phyloP scores from a whole-genome alignment of 495 filamentous ascomycete genomes.

The Talaromyces proteolyticus region DNA sequence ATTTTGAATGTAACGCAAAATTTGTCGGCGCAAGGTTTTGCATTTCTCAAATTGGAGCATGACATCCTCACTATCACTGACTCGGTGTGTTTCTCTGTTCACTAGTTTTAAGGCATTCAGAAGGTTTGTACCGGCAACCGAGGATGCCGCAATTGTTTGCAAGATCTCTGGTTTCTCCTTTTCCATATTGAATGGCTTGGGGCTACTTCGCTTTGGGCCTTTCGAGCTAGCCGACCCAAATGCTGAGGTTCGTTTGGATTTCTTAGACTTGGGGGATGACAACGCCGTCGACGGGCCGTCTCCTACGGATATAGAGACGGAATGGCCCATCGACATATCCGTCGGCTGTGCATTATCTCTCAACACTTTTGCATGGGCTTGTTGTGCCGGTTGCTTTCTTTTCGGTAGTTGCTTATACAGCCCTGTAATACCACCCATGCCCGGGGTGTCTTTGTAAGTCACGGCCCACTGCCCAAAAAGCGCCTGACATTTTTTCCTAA shows the following conservation, averaged over 20 bases:
- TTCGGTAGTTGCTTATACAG: constrained; percentile 78
- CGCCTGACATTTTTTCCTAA: constrained; percentile 78
- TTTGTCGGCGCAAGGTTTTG: constrained; percentile 74
- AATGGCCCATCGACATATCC: constrained; percentile 50
- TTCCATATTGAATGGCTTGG: constrained; percentile 66
- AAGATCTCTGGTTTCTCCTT: constrained; percentile 83
- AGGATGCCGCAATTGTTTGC: constrained; percentile 73
- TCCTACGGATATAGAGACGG: constrained; percentile 34
- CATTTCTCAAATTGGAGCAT: constrained; percentile 77
- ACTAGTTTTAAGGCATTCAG: constrained; percentile 84
- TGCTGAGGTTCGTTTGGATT: constrained; percentile 15
- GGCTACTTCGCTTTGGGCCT: constrained; percentile 29
- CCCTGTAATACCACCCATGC: constrained; percentile 70
- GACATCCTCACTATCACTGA: constrained; percentile 76
- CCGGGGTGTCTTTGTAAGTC: constrained; percentile 73
- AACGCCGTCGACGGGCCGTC: constrained; percentile 32
- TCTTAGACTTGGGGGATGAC: constrained; percentile 28
- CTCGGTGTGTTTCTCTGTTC: constrained; percentile 82
- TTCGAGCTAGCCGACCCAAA: constrained; percentile 14
- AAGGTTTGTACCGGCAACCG: constrained; percentile 85
- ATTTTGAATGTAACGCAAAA: constrained; percentile 83
- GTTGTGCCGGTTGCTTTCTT: constrained; percentile 55
- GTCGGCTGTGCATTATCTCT: constrained; percentile 64
- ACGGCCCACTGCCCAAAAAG: constrained; percentile 85
- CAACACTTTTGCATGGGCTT: constrained; percentile 74